Evolutionary conservation across 306 rosid genomes (phyloP), one percentile per base, ranked within the genome.

Genomic region (Rubus idaeus): DNA sequence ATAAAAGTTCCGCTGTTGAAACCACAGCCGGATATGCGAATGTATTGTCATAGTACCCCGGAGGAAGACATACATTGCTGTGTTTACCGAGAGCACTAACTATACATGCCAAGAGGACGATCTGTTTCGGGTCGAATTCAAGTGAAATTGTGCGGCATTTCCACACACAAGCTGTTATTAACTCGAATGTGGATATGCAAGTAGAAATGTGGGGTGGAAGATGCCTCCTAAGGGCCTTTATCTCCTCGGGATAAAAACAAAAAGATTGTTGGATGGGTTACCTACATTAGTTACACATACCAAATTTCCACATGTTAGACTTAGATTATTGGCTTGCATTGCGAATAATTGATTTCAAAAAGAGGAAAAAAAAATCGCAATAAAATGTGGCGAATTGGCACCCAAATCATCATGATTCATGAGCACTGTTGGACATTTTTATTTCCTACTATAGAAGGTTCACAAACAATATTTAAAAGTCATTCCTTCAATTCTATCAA

Each of bases 121-220:
- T 66, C 58, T 81, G 80, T 0, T 74, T n/a, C 1, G 52, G 71
- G 5, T 70, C 66, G 4, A 64, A 64, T 18, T 65, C 49, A 18
- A 84, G 77, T 3, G 87, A 75, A 7, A 68, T 42, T 5, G 80
- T 74, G 0, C 87, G 75, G 11, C 76, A 81, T 5, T 79, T 75
- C 87, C 84, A 84, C 0, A 84, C 45, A n/a, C 71, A 73, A 3
- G 85, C 84, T 3, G 87, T 73, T 18, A 84, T 62, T 6, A 84
- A 17, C 41, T 80, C 87, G 40, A 80, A 84, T 0, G 70, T 16
- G 18, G 87, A 23, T 2, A 44, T 35, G 26, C 78, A 74, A 0
- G 45, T 40, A 3, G 69, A 51, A 4, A 71, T 75, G 68, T 84
- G 82, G 0, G 0, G 44, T 0, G 87, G 87, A 46, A 84, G 58